Conservation (phyloP, 2,329 filamentous ascomycete species). For the Pseudogymnoascus sp. region DNA sequence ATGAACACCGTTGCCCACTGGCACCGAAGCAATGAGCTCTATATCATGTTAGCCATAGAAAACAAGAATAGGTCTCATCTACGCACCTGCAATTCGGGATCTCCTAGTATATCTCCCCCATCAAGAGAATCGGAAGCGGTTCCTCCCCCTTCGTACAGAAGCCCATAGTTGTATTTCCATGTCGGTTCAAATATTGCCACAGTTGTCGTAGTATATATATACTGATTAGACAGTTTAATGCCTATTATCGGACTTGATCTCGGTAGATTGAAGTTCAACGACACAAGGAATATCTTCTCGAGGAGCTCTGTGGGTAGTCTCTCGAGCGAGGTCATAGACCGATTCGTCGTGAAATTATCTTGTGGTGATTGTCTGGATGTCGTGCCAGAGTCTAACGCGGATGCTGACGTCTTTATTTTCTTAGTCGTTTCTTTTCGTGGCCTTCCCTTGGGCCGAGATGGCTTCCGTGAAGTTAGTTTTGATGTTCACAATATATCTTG, state of each 20-base stretch:
- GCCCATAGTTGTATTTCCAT: constrained; percentile 22
- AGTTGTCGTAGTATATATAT: constrained; percentile 24
- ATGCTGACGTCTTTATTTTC: not conserved
- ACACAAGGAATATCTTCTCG: constrained; percentile 26
- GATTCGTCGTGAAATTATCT: constrained; percentile 26
- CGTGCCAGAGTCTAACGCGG: not conserved
- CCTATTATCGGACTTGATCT: constrained; percentile 27
- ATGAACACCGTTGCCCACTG: constrained; percentile 9
- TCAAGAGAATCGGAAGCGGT: not conserved
- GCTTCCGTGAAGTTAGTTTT: not conserved
- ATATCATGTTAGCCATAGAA: not conserved
- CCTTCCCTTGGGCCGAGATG: not conserved
- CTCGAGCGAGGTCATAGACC: constrained; percentile 28
- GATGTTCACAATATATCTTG: not conserved
- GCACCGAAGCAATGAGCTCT: constrained; percentile 9
- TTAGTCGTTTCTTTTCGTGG: constrained; percentile 2
- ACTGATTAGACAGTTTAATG: constrained; percentile 26
- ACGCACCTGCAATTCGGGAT: not conserved
- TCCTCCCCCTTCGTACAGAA: not conserved
- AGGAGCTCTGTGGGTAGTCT: constrained; percentile 29
- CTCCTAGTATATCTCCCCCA: not conserved
- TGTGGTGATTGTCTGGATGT: constrained; percentile 18
- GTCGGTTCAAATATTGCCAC: constrained; percentile 24
- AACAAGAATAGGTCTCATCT: not conserved
- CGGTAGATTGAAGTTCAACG: constrained; percentile 27